Percentiles rank a stretch among this genome's conserved stretches.
Conservation (phyloP, 495 filamentous ascomycete species). For the Corynascus novoguineensis region DNA sequence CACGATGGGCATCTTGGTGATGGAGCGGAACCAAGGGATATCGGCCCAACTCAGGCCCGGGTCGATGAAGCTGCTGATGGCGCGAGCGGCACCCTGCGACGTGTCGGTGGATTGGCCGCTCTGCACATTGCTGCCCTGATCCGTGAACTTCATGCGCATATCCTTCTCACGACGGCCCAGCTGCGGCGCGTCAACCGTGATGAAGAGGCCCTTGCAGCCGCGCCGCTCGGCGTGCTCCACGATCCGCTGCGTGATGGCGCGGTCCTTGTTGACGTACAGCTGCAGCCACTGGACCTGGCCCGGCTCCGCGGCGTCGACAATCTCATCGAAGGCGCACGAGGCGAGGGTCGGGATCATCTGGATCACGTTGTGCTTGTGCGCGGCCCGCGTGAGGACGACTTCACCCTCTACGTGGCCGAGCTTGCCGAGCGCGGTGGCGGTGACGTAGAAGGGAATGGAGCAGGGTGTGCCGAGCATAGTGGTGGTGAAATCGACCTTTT, state of each 20-base stretch:
- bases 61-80: conserved; percentile 94
- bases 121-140: conserved; percentile 81
- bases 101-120: conserved; percentile 66
- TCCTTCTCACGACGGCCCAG: conserved; percentile 90
- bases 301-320: conserved; percentile 73
- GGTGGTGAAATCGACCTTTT: conserved; percentile 75
- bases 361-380: conserved; percentile 77
- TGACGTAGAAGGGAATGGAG: conserved; percentile 84
- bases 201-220: conserved; percentile 94
- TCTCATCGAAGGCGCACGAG: conserved; percentile 96
- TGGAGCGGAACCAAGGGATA: conserved; percentile 86
- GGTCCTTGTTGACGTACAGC: conserved; percentile 97
- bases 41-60: conserved; percentile 86
- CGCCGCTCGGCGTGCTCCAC: conserved; percentile 85
- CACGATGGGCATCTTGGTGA: conserved; percentile 94
- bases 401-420: conserved; percentile 86
- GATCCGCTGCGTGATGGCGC: conserved; percentile 82
- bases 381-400: conserved; percentile 78
- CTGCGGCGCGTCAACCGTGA: conserved; percentile 96
- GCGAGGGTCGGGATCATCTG: conserved; percentile 99
- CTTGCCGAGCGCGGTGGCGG: conserved; percentile 87
- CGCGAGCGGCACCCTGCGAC: conserved; percentile 82
- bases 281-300: conserved; percentile 95
- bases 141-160: conserved; percentile 90
- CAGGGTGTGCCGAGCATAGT: conserved; percentile 86